Evolutionary conservation across 2,329 filamentous ascomycete genomes (phyloP), one percentile per base, ranked within the genome.

Genomic region (Cercospora janseana): DNA sequence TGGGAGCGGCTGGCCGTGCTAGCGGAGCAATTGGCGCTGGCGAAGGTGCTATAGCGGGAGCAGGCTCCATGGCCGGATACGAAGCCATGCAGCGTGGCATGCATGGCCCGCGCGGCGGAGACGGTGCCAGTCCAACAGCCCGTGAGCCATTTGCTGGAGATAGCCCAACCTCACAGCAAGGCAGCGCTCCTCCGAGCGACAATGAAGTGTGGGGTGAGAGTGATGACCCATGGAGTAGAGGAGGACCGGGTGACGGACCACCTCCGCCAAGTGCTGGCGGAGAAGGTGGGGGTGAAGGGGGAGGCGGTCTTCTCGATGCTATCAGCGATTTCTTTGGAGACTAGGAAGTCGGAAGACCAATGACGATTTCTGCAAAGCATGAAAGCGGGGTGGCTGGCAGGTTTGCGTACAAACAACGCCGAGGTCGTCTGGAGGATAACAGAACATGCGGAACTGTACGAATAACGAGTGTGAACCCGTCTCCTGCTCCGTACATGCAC

Each of bases 31-130:
- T 63, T 4, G 71, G 69, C n/a, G 71, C 68, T 10, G 70, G 66
- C 1, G 72, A 68, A 45, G 68, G 64, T 10, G 71, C 68, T 2
- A 70, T 72, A 5, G 67, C 70, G 10, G 66, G 80, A 4, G 80
- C 79, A 4, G 81, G 80, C 5, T 76, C 79, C 1, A 77, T 83
- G 70, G 81, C 79, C 26, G 81, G 80, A 3, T 82, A 82, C 58
- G 82, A 83, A 63, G 79, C 80, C 4, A 80, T 83, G 79, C 77
- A 79, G 53, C 66, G 79, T 53, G 75, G 76, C 2, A 66, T 71
- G 57, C 69, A 68, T 21, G 68, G 68, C 13, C 48, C 52, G 5
- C 44, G 51, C 26, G 53, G 56, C 12, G 53, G 51, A 5, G 64
- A 68, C 40, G 62, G 69, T 51, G 64, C 62, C 6, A 66, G 66